Evolutionary conservation across 805 yeast genomes (phyloP).

Genomic region (Ogataea philodendri): DNA sequence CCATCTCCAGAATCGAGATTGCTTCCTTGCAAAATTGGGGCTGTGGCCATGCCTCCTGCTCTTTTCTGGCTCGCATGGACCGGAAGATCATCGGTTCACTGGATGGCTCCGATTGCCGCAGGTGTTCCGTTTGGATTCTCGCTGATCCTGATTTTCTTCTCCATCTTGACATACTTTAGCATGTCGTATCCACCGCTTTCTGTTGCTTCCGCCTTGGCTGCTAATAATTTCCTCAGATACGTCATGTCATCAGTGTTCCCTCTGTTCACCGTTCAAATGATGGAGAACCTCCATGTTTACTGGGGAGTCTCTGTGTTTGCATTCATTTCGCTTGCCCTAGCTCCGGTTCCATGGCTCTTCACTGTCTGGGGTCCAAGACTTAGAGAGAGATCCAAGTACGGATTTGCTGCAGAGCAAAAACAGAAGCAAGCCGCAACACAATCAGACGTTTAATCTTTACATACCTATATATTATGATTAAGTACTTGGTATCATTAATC

Average conservation of each 20-base stretch:
- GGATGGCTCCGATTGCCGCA: conserved; percentile 74
- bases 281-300: conserved; percentile 60
- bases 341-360: conserved; percentile 75
- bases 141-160: conserved; percentile 66
- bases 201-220: conserved; percentile 88
- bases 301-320: conserved; percentile 78
- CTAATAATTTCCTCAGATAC: conserved; percentile 78
- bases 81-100: conserved; percentile 55
- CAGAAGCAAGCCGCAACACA: conserved; percentile 14
- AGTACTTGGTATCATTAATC: neutral
- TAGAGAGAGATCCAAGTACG: conserved; percentile 56
- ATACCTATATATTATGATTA: neutral
- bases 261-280: conserved; percentile 83
- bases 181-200: conserved; percentile 70
- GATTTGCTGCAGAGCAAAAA: conserved; percentile 47
- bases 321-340: conserved; percentile 63
- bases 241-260: conserved; percentile 78
- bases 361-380: conserved; percentile 54
- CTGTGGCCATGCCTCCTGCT: conserved; percentile 61
- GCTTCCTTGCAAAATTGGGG: conserved; percentile 63
- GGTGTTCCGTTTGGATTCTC: conserved; percentile 82
- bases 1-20: conserved; percentile 62
- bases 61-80: conserved; percentile 87
- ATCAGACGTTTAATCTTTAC: conserved; percentile 2
- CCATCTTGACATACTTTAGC: conserved; percentile 65